Evolutionary conservation across 2,329 filamentous ascomycete genomes (phyloP).

Genomic region (Magnaporthiopsis incrustans): DNA sequence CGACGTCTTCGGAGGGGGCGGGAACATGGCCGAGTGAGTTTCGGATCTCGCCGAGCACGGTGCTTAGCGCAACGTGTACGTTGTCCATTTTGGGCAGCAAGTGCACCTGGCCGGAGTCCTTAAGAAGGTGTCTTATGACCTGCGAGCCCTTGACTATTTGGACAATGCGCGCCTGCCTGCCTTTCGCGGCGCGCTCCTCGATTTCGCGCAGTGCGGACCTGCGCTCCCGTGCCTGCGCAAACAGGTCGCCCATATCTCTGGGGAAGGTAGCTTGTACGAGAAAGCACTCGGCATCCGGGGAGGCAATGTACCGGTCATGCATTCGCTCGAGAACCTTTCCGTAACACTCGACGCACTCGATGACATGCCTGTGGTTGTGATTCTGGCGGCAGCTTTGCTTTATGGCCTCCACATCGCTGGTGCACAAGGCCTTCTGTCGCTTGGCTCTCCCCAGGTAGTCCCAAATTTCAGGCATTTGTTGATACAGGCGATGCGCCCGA

Average conservation of each 20-base stretch:
- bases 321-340: constrained; percentile 37
- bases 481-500: neutral
- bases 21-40: neutral
- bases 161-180: constrained; percentile 42
- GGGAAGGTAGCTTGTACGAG: constrained; percentile 39
- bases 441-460: constrained; percentile 13
- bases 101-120: constrained; percentile 10
- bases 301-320: constrained; percentile 29
- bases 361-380: constrained; percentile 33
- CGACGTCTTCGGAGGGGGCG: neutral
- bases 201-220: constrained; percentile 24
- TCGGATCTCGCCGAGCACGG: constrained; percentile 12
- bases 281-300: constrained; percentile 41
- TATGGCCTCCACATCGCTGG: constrained; percentile 33
- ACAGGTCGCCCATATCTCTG: constrained; percentile 38
- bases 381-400: constrained; percentile 32
- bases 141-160: constrained; percentile 16
- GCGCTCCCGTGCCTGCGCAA: constrained; percentile 34
- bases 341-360: constrained; percentile 42
- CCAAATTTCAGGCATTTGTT: constrained; percentile 17
- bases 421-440: constrained; percentile 22
- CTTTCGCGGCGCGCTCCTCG: constrained; percentile 40
- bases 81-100: constrained; percentile 8
- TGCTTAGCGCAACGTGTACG: constrained; percentile 12
- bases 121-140: constrained; percentile 15